Percentiles rank a stretch among this genome's conserved stretches.
These are phyloP conservation scores for Logfia minima DNA, from an alignment of 129 eudicot species.

Conservation along the genomic window DNA sequence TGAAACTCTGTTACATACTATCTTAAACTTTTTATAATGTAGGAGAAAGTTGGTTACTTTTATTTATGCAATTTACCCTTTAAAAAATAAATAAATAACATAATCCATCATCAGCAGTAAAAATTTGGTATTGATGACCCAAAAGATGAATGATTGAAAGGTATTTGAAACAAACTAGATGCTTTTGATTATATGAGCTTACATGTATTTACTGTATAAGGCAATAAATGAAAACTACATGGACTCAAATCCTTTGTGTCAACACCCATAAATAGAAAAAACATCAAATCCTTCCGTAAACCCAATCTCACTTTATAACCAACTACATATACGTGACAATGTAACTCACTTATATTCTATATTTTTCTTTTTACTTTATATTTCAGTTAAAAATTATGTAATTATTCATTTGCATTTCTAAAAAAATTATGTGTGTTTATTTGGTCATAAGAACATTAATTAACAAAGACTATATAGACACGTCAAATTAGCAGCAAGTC, in stretches of 20 bases:
- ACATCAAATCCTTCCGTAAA: constrained; percentile 22
- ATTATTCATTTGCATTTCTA: background rate
- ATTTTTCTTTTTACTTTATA: background rate
- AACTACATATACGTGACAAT: constrained; percentile 10
- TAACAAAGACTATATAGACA: background rate
- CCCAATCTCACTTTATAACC: constrained; percentile 27
- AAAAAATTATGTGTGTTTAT: background rate
- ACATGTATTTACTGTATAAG: constrained; percentile 1
- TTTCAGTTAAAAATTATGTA: too few species aligned
- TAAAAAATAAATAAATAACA: background rate
- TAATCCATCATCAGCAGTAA: background rate
- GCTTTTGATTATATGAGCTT: constrained; percentile 25
- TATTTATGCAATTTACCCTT: too few species aligned
- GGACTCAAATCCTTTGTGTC: constrained; percentile 11
- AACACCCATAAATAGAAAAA: constrained; percentile 12
- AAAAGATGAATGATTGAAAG: constrained; percentile 26
- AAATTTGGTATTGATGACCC: background rate
- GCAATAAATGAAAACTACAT: constrained; percentile 21
- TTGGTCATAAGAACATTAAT: background rate
- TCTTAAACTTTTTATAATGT: too few species aligned
- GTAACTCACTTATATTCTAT: background rate
- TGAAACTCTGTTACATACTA: too few species aligned
- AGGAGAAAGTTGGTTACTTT: too few species aligned
- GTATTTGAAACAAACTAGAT: constrained; percentile 30
- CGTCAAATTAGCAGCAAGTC: background rate